Conservation (phyloP, 331 rosid species). For the Malus hybrid region DNA sequence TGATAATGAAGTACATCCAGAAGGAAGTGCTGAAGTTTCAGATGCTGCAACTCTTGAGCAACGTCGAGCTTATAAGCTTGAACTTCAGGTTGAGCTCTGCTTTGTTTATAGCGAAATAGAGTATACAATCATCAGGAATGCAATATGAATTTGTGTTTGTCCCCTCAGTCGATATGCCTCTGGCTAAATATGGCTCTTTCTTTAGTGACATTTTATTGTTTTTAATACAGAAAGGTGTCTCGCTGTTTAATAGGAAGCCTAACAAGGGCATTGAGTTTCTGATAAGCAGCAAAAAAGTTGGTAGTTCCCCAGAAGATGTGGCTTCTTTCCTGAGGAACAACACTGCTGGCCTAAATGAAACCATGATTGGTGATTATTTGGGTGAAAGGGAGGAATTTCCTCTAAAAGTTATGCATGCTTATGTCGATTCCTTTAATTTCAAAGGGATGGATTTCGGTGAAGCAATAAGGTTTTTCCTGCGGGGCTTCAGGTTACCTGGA, state of each 20-base stretch:
- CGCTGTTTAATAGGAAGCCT: slow-evolving; percentile 90
- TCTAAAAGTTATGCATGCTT: slow-evolving; percentile 99
- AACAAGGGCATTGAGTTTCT: slow-evolving; percentile 91
- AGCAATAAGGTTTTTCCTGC: slow-evolving; percentile 90
- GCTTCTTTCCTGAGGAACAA: slow-evolving; percentile 84
- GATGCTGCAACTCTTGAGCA: slow-evolving; percentile 93
- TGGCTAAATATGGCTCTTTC: slow-evolving; percentile 12
- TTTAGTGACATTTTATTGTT: slow-evolving; percentile 37
- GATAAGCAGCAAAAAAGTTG: slow-evolving; percentile 70
- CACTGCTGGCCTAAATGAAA: slow-evolving; percentile 71
- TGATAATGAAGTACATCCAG: slow-evolving; percentile 76
- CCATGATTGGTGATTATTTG: slow-evolving; percentile 88
- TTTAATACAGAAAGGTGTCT: slow-evolving; percentile 91
- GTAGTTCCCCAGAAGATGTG: slow-evolving; percentile 80
- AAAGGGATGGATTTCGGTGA: slow-evolving; percentile 88
- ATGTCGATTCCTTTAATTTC: slow-evolving; percentile 91
- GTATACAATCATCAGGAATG: background rate
- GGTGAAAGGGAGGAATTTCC: slow-evolving; percentile 96
- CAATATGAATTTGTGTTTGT: slow-evolving; percentile 1
- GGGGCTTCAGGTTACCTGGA: slow-evolving; percentile 97
- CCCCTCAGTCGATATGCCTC: background rate
- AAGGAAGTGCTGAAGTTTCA: slow-evolving; percentile 67
- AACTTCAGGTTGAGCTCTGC: slow-evolving; percentile 73
- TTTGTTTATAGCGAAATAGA: slow-evolving; percentile 7
- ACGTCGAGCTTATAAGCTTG: slow-evolving; percentile 87